These are phyloP conservation scores for Linum tenue DNA, from an alignment of 345 rosid genomes.

Conservation along the genomic window DNA sequence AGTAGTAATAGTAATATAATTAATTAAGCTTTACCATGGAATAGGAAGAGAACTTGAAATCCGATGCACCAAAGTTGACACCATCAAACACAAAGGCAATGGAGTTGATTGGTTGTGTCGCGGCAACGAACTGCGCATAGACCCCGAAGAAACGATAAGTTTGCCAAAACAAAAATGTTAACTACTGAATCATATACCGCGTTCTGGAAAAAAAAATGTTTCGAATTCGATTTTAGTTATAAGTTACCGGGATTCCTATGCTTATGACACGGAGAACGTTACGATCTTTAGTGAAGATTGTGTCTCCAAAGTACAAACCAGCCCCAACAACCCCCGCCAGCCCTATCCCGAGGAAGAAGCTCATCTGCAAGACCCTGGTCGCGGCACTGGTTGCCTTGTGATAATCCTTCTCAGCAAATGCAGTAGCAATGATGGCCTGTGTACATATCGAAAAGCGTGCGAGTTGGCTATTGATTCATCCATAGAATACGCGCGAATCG, in stretches of 20 bases:
- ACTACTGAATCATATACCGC: no score
- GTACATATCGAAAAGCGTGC: background rate
- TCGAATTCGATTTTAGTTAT: background rate
- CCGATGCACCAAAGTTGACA: conserved; percentile 89
- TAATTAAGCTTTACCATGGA: conserved; percentile 42
- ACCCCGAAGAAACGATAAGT: background rate
- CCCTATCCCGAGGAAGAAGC: conserved; percentile 64
- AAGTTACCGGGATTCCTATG: conserved; percentile 69
- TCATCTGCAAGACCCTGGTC: conserved; percentile 82
- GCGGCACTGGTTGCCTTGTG: conserved; percentile 55
- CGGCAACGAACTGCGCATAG: conserved; percentile 79
- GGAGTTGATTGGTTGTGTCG: conserved; percentile 88
- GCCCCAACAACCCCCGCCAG: conserved; percentile 58
- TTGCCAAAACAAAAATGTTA: background rate
- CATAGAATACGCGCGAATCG: no score
- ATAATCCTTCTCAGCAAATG: conserved; percentile 77
- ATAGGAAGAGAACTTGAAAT: conserved; percentile 80
- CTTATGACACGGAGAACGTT: conserved; percentile 56
- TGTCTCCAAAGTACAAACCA: conserved; percentile 61
- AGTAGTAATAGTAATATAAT: no score
- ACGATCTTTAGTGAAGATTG: conserved; percentile 62
- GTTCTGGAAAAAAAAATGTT: background rate
- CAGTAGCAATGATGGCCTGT: conserved; percentile 81
- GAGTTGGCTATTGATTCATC: background rate
- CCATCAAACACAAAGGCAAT: conserved; percentile 91